These are phyloP conservation scores for Cladosporium sp. DNA, from an alignment of 2,329 filamentous ascomycete species.

Conservation along the genomic window DNA sequence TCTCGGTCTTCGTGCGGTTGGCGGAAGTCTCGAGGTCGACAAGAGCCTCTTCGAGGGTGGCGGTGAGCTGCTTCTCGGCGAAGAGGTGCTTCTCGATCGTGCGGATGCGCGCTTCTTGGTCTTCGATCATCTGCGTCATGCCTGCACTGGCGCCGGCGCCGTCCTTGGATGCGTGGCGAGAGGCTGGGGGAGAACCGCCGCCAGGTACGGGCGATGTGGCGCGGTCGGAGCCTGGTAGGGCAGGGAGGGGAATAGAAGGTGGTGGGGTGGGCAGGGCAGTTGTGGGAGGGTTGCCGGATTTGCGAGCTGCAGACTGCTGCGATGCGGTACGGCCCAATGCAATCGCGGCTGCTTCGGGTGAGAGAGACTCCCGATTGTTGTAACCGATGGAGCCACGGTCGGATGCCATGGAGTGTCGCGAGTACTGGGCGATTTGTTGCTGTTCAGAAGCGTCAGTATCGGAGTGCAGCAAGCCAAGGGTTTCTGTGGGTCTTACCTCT, in stretches of 20 bases:
- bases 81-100: conserved; percentile 96
- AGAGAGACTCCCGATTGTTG: conserved; percentile 46
- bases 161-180: conserved; percentile 63
- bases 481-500: conserved; percentile 56
- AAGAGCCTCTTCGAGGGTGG: conserved; percentile 90
- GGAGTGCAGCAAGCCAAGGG: neutral
- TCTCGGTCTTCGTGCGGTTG: conserved; percentile 86
- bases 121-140: conserved; percentile 78
- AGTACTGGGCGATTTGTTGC: conserved; percentile 47
- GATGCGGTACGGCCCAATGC: conserved; percentile 54
- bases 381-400: conserved; percentile 25
- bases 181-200: conserved; percentile 54
- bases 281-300: conserved; percentile 66
- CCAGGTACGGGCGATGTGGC: conserved; percentile 59
- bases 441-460: conserved; percentile 42
- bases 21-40: conserved; percentile 89
- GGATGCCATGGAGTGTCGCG: conserved; percentile 30
- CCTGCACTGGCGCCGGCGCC: conserved; percentile 54
- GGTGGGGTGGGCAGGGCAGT: conserved; percentile 86
- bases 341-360: conserved; percentile 38
- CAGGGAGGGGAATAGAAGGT: conserved; percentile 91
- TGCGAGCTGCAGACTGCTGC: conserved; percentile 68
- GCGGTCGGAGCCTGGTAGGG: conserved; percentile 65
- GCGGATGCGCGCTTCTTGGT: conserved; percentile 90
- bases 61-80: conserved; percentile 93